Evolutionary conservation across 2,329 filamentous ascomycete genomes (phyloP), one percentile per base, ranked within the genome.

Genomic region (Cyphellophora attinorum): DNA sequence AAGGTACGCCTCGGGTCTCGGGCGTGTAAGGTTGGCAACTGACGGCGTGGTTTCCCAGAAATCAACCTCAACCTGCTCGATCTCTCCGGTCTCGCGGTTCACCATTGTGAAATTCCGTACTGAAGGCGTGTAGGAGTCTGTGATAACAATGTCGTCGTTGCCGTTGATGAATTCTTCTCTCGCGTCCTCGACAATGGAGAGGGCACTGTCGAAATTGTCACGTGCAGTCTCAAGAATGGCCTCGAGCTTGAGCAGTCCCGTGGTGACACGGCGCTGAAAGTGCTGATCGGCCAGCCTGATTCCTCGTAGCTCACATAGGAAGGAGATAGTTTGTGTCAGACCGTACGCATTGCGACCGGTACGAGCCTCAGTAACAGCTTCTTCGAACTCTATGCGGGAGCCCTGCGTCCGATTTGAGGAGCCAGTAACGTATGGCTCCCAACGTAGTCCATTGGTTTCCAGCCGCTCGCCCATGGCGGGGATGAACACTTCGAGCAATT

Each of bases 341-440:
- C 37, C 33, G 28, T 31, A 35, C 4, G 37, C 37, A 17, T 39
- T 39, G 10, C 33, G 17, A 13, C 33, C 33, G n/a, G 27, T 35
- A 19, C 34, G 31, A 5, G 19, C 37, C 19, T 39, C 37, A 21
- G 23, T 39, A n/a, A 32, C 37, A 13, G 37, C 37, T 33, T 39
- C 37, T 19, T 4, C 19, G 19, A 36, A 35, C 11, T 12, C 13
- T 8, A 39, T 36, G 16, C 25, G 6, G 12, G 32, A 30, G 13
- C 28, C 33, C 4, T 19, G 33, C 8, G 37, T 36, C 3, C 19
- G 25, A 18, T 36, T 36, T 14, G 16, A 29, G 21, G 16, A 16
- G 6, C 33, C 37, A 5, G 37, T 39, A 13, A 32, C 27, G 31
- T 36, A 35, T 8, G 19, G 33, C 14, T 36, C 37, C 37, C 33